Evolutionary conservation across 2,329 filamentous ascomycete genomes (phyloP).

Genomic region (Helotiales sp.): DNA sequence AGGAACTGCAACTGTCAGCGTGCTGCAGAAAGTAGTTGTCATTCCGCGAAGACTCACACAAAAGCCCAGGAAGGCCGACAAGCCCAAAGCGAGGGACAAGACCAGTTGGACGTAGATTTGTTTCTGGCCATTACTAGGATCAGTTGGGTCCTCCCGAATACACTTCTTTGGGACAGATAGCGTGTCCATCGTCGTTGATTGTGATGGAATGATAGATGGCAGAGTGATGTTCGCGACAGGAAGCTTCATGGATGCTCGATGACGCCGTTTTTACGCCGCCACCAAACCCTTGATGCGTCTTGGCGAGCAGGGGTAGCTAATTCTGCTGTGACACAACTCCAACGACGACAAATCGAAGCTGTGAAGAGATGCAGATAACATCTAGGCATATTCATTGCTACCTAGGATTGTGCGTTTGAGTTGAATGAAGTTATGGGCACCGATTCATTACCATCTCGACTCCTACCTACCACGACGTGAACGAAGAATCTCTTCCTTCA

Average conservation of each 20-base stretch:
- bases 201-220: neutral
- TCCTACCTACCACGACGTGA: no score
- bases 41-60: conserved; percentile 61
- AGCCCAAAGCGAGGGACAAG: conserved; percentile 72
- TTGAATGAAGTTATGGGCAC: no score
- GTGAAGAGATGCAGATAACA: no score
- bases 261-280: conserved; percentile 3
- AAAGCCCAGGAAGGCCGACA: conserved; percentile 75
- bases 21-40: neutral
- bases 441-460: no score
- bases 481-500: no score
- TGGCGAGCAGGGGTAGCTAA: conserved; percentile 2
- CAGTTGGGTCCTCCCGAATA: conserved; percentile 34
- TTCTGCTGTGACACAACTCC: neutral
- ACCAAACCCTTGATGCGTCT: conserved; percentile 11
- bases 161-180: conserved; percentile 31
- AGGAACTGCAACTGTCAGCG: conserved; percentile 64
- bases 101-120: conserved; percentile 65
- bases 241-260: neutral
- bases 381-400: no score
- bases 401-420: no score
- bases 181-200: conserved; percentile 20
- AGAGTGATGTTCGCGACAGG: neutral
- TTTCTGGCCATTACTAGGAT: conserved; percentile 36
- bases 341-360: no score